These are phyloP conservation scores for Saccharomycopsis fodiens DNA, from an alignment of 805 yeast species.

Conservation along the genomic window DNA sequence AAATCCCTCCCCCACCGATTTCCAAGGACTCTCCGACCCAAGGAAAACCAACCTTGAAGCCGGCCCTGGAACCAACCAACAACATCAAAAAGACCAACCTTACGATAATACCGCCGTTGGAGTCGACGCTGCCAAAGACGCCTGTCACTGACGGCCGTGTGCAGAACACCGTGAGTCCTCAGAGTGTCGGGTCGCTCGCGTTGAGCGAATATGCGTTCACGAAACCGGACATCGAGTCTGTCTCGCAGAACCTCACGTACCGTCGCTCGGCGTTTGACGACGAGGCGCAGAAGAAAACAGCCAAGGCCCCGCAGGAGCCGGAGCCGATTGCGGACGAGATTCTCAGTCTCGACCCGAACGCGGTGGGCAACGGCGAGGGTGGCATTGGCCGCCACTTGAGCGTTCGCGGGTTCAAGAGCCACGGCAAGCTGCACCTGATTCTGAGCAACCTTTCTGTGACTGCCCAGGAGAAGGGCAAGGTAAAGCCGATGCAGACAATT, in stretches of 20 bases:
- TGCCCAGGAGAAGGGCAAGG: slow-evolving; percentile 3
- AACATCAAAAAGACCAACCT: not conserved
- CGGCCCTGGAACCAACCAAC: not conserved
- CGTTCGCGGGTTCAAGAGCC: slow-evolving; percentile 8
- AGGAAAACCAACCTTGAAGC: not conserved
- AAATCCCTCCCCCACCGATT: too few species aligned
- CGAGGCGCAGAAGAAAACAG: not conserved
- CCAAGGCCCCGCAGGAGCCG: not conserved
- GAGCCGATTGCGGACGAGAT: too few species aligned
- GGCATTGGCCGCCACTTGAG: slow-evolving; percentile 3
- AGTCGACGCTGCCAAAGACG: not conserved
- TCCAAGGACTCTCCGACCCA: not conserved
- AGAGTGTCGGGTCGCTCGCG: not conserved
- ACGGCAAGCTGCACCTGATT: slow-evolving; percentile 15
- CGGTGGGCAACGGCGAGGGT: not conserved
- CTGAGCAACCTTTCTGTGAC: slow-evolving; percentile 14
- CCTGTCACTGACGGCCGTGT: not conserved
- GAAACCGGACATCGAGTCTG: slow-evolving; percentile 16
- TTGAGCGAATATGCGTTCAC: slow-evolving; percentile 13
- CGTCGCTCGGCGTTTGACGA: slow-evolving; percentile 18
- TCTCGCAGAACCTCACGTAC: slow-evolving; percentile 16
- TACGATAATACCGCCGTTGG: not conserved
- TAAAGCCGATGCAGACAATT: not conserved
- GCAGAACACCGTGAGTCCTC: not conserved
- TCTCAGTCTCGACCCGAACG: not conserved